Evolutionary conservation across 2,329 filamentous ascomycete genomes (phyloP).

Genomic region (Neofusicoccum sp.): DNA sequence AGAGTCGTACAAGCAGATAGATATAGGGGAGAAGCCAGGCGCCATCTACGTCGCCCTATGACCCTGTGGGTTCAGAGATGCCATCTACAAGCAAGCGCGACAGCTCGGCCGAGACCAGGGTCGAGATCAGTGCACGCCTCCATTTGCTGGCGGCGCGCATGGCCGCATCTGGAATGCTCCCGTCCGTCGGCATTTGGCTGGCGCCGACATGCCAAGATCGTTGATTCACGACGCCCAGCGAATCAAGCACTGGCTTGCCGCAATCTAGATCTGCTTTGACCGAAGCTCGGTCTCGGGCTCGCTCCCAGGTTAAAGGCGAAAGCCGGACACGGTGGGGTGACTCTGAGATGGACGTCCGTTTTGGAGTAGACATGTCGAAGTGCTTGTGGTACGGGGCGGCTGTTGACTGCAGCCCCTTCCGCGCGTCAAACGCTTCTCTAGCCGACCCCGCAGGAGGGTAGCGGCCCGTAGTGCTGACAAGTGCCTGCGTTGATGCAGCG

Average conservation of each 20-base stretch:
- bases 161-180: not conserved
- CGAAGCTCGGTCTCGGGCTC: conserved; percentile 5
- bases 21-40: not conserved
- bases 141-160: not conserved
- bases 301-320: not conserved
- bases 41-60: not conserved
- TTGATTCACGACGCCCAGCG: too few species aligned
- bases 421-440: too few species aligned
- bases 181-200: not conserved
- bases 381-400: too few species aligned
- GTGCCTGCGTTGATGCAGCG: too few species aligned
- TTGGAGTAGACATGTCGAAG: too few species aligned
- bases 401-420: too few species aligned
- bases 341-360: not conserved
- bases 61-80: too few species aligned
- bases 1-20: not conserved
- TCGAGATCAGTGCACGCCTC: not conserved
- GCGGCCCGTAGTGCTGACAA: too few species aligned
- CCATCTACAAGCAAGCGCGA: not conserved
- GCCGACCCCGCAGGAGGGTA: too few species aligned
- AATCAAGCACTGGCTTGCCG: too few species aligned
- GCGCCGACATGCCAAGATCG: not conserved
- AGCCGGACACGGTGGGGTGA: not conserved
- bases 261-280: not conserved
- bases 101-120: conserved; percentile 4